Conservation (phyloP, 306 rosid species). For the Cicer arietinum region DNA sequence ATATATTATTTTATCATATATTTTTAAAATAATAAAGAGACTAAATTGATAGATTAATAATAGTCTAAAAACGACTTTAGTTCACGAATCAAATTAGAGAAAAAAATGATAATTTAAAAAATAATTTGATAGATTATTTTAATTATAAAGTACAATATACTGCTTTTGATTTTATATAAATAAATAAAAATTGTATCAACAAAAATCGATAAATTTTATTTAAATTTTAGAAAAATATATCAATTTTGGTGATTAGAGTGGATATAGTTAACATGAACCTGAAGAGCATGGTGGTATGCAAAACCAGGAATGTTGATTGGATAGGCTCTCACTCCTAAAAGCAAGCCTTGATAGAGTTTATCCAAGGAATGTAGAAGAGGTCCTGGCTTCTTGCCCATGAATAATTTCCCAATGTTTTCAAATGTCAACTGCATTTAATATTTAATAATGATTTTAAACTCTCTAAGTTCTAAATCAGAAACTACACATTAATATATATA, state of each 20-base stretch:
- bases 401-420: conserved; percentile 38
- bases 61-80: too few species aligned
- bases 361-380: conserved; percentile 14
- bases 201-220: too few species aligned
- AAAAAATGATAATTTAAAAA: too few species aligned
- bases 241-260: background rate
- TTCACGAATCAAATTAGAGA: too few species aligned
- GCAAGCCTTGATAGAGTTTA: conserved; percentile 16
- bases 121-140: background rate
- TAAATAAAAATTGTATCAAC: too few species aligned
- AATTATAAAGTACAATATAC: background rate
- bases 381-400: conserved; percentile 31
- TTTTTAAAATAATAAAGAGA: too few species aligned
- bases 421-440: conserved; percentile 30
- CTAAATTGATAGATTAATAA: too few species aligned
- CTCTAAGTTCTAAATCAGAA: background rate
- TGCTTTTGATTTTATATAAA: too few species aligned
- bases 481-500: background rate
- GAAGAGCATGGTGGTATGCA: conserved; percentile 40
- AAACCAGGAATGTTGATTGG: conserved; percentile 56
- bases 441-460: background rate
- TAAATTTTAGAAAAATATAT: too few species aligned
- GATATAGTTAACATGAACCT: conserved; percentile 2
- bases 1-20: too few species aligned
- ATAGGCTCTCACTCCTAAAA: conserved; percentile 50